phyloP scores from a whole-genome alignment of 2,329 filamentous ascomycete species.

The Penicillium aurantiogriseum region DNA sequence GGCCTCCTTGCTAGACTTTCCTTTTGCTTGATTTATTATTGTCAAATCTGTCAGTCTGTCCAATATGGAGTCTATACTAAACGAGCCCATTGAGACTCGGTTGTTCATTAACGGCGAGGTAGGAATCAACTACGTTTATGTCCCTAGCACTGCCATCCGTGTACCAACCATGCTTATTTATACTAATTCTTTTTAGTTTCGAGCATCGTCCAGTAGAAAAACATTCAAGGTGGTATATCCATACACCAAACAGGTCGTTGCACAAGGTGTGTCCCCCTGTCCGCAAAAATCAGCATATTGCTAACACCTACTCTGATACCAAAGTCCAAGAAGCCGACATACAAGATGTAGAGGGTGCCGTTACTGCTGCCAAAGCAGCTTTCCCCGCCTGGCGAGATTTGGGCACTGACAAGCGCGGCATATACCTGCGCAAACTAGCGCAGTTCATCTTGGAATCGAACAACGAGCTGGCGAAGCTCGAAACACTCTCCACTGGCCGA shows the following conservation, averaged over 20 bases:
- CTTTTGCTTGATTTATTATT: background rate
- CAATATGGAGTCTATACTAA: conserved; percentile 13
- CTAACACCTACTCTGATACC: background rate
- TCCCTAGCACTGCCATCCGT: too few relatives aligned
- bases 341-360: conserved; percentile 38
- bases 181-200: conserved; percentile 20
- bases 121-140: background rate
- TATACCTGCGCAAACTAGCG: conserved; percentile 35
- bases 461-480: conserved; percentile 34
- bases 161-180: background rate
- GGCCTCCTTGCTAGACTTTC: background rate
- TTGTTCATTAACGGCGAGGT: conserved; percentile 38
- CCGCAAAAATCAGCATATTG: background rate
- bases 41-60: background rate
- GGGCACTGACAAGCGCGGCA: conserved; percentile 32
- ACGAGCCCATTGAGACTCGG: conserved; percentile 30
- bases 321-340: conserved; percentile 34
- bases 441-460: conserved; percentile 30
- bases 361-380: conserved; percentile 38
- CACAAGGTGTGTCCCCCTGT: conserved; percentile 24
- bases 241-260: conserved; percentile 29
- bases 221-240: conserved; percentile 34
- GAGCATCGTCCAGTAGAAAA: conserved; percentile 27
- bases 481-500: conserved; percentile 38
- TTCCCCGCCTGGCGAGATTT: conserved; percentile 41